A percentile compares a stretch with the other conserved stretches of the same genome.
These are phyloP conservation scores for Suillus variegatus DNA, from an alignment of 768 basidiomycete genomes.

Conservation along the genomic window DNA sequence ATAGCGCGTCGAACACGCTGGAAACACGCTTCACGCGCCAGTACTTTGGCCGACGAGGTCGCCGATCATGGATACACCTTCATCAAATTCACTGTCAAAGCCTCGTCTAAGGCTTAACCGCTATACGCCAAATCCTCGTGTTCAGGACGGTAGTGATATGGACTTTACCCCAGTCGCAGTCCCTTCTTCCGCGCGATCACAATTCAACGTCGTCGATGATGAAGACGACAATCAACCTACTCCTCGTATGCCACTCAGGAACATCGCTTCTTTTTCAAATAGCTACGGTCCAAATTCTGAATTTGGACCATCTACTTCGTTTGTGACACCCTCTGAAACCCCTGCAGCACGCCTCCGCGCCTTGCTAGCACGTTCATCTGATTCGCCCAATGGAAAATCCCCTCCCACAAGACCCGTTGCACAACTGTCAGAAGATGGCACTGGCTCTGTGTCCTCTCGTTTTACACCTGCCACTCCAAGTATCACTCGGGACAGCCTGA, in stretches of 20 bases:
- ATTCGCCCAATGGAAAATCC: conserved; percentile 32
- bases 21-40: conserved; percentile 18
- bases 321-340: conserved; percentile 36
- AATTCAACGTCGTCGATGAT: conserved; percentile 16
- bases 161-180: conserved; percentile 26
- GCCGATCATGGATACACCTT: conserved; percentile 21
- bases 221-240: conserved; percentile 34
- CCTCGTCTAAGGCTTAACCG: conserved; percentile 24
- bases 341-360: conserved; percentile 67
- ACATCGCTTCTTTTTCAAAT: conserved; percentile 20
- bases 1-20: conserved; percentile 19
- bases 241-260: conserved; percentile 25
- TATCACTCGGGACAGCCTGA: conserved; percentile 58
- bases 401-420: conserved; percentile 26
- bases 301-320: conserved; percentile 12
- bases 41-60: conserved; percentile 5
- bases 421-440: conserved; percentile 30
- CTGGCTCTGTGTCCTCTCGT: conserved; percentile 13
- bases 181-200: conserved; percentile 17
- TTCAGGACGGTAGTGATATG: conserved; percentile 10
- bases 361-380: conserved; percentile 53
- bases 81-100: conserved; percentile 15
- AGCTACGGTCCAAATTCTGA: conserved; percentile 9
- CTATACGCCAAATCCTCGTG: conserved; percentile 19
- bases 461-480: conserved; percentile 40